Percentiles rank a stretch among this genome's conserved stretches.
Evolutionary conservation across 306 rosid genomes (phyloP).

Genomic region (Ochetophila trinervis): DNA sequence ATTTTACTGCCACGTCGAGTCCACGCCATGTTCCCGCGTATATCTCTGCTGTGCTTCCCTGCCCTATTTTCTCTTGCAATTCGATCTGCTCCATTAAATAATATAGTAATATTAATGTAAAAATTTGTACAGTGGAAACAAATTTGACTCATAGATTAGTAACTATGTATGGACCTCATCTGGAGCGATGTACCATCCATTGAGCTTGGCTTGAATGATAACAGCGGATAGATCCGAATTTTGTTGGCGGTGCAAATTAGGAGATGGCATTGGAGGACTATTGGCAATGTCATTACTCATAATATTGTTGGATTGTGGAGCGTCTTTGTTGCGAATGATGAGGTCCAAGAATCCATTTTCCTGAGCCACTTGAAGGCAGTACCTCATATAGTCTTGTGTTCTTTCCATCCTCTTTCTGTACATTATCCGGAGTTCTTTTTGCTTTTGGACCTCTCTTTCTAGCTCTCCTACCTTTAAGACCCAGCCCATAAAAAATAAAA

Average conservation of each 20-base stretch:
- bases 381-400: constrained; percentile 58
- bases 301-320: constrained; percentile 6
- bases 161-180: constrained; percentile 38
- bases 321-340: constrained; percentile 22
- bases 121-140: not conserved
- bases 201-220: constrained; percentile 47
- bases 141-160: not conserved
- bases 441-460: constrained; percentile 59
- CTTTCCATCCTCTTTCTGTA: constrained; percentile 41
- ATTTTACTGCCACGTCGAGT: constrained; percentile 70
- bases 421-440: constrained; percentile 37
- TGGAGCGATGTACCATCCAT: constrained; percentile 71
- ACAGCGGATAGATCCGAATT: constrained; percentile 38
- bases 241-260: constrained; percentile 12
- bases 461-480: constrained; percentile 44
- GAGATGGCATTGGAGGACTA: constrained; percentile 29
- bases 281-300: not conserved
- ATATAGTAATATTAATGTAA: not conserved
- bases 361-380: constrained; percentile 74
- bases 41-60: constrained; percentile 67
- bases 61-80: constrained; percentile 59
- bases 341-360: constrained; percentile 64
- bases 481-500: too few species aligned
- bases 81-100: constrained; percentile 33
- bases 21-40: constrained; percentile 73